phyloP scores from a whole-genome alignment of 495 filamentous ascomycete genomes.

The Tuber umbilicatum region DNA sequence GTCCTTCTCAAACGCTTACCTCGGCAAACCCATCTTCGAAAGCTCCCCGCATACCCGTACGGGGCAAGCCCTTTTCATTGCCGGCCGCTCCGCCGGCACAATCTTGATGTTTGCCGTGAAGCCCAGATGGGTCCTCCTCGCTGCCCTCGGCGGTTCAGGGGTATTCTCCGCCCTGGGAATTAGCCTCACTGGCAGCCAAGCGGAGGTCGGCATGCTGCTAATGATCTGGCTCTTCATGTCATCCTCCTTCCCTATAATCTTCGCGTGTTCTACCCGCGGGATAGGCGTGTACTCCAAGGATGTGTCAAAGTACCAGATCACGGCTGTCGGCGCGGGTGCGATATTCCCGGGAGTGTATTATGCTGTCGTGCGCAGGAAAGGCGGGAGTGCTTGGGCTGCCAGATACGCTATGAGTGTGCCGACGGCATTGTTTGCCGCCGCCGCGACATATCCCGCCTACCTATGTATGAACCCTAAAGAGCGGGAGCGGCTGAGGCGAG shows the following conservation, averaged over 20 bases:
- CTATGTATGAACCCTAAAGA: slow-evolving; percentile 53
- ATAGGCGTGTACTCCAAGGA: slow-evolving; percentile 57
- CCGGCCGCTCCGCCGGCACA: slow-evolving; percentile 58
- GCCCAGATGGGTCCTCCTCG: slow-evolving; percentile 57
- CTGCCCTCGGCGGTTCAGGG: slow-evolving; percentile 53
- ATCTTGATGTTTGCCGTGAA: slow-evolving; percentile 53
- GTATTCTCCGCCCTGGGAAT: slow-evolving; percentile 53
- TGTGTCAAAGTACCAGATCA: slow-evolving; percentile 51
- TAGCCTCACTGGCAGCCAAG: slow-evolving; percentile 46
- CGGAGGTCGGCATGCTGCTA: slow-evolving; percentile 50
- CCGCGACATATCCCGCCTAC: slow-evolving; percentile 56
- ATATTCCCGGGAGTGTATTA: slow-evolving; percentile 54
- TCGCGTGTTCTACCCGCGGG: slow-evolving; percentile 56
- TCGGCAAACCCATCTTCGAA: slow-evolving; percentile 7
- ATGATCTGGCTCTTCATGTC: slow-evolving; percentile 55
- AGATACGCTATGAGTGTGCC: slow-evolving; percentile 54
- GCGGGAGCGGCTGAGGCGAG: slow-evolving; percentile 57
- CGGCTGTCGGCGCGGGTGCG: slow-evolving; percentile 54
- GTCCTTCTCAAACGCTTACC: slow-evolving; percentile 24
- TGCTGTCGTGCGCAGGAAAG: slow-evolving; percentile 40
- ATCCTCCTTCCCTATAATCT: slow-evolving; percentile 58
- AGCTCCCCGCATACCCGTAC: slow-evolving; percentile 45
- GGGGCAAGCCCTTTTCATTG: slow-evolving; percentile 56
- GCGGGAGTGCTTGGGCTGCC: slow-evolving; percentile 21
- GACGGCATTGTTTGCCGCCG: slow-evolving; percentile 54